phyloP scores from a whole-genome alignment of 441 rosid species.

The Gossypium davidsonii region DNA sequence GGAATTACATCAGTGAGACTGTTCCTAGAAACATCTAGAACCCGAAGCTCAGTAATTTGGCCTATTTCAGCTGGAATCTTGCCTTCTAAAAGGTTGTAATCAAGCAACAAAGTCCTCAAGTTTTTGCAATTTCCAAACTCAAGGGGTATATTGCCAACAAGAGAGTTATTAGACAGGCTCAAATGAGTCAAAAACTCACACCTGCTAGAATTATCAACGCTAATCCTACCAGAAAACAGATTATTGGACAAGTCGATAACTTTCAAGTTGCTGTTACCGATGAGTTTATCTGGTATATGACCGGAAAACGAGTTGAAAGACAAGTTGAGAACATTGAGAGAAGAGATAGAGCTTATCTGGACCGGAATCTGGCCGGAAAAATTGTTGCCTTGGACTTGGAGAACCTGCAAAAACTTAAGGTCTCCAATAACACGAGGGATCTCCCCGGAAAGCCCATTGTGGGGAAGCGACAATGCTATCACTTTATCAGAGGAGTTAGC shows the following conservation, averaged over 20 bases:
- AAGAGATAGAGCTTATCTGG: slow-evolving; percentile 31
- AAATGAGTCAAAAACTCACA: slow-evolving; percentile 43
- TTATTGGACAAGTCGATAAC: slow-evolving; percentile 54
- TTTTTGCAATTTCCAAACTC: slow-evolving; percentile 47
- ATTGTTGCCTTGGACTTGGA: slow-evolving; percentile 60
- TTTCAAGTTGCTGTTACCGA: slow-evolving; percentile 36
- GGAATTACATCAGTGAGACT: slow-evolving; percentile 49
- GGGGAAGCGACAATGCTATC: slow-evolving; percentile 32
- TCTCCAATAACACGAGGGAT: slow-evolving; percentile 37
- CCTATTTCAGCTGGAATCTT: slow-evolving; percentile 53
- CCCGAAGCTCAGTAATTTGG: slow-evolving; percentile 41
- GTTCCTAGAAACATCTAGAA: slow-evolving; percentile 66
- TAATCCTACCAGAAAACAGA: slow-evolving; percentile 31
- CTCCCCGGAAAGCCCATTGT: slow-evolving; percentile 41
- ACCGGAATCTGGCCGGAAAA: slow-evolving; percentile 44
- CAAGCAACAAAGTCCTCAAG: slow-evolving; percentile 45
- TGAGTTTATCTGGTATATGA: slow-evolving; percentile 32
- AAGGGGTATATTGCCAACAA: slow-evolving; percentile 35
- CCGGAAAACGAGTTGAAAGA: slow-evolving; percentile 49
- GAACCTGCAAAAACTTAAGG: slow-evolving; percentile 38
- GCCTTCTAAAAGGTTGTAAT: slow-evolving; percentile 52
- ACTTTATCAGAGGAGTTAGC: slow-evolving; percentile 30
- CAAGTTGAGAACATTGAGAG: slow-evolving; percentile 43
- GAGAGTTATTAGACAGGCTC: slow-evolving; percentile 49
- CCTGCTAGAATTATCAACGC: slow-evolving; percentile 20